These are phyloP conservation scores for Scalesia atractyloides DNA, from an alignment of 129 eudicot genomes.

Conservation along the genomic window DNA sequence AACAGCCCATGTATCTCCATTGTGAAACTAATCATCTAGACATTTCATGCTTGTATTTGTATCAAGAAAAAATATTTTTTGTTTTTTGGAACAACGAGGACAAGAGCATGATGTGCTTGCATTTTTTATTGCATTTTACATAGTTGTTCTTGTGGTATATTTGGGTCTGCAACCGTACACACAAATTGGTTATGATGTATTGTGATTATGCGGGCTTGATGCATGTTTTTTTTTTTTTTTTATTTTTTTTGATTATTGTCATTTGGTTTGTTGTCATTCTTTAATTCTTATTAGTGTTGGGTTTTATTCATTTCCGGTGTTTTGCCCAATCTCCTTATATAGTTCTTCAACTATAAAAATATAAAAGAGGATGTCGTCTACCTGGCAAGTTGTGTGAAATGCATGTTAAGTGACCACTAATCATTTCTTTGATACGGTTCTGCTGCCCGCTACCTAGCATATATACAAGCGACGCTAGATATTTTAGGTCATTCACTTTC, in stretches of 20 bases:
- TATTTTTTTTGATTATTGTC: too few species aligned
- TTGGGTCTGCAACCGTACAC: neutral
- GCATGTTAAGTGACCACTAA: too few species aligned
- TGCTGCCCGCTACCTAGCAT: too few species aligned
- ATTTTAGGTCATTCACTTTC: too few species aligned
- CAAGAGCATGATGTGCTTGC: neutral
- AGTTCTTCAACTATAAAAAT: too few species aligned
- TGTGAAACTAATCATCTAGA: constrained; percentile 34
- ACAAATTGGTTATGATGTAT: neutral
- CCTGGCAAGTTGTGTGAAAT: too few species aligned
- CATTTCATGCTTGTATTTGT: constrained; percentile 22
- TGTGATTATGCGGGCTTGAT: too few species aligned
- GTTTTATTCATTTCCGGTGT: too few species aligned
- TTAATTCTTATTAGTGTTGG: neutral
- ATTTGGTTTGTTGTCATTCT: neutral
- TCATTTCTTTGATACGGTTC: too few species aligned
- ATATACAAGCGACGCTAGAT: too few species aligned
- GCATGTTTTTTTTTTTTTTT: neutral
- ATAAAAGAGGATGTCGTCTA: too few species aligned
- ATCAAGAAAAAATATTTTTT: constrained; percentile 7
- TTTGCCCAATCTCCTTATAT: too few species aligned
- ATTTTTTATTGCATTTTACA: neutral
- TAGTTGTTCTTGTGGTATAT: neutral
- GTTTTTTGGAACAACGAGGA: neutral
- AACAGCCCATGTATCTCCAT: constrained; percentile 46